phyloP scores from a whole-genome alignment of 1,284 basidiomycete species.

The Moesziomyces antarcticus region DNA sequence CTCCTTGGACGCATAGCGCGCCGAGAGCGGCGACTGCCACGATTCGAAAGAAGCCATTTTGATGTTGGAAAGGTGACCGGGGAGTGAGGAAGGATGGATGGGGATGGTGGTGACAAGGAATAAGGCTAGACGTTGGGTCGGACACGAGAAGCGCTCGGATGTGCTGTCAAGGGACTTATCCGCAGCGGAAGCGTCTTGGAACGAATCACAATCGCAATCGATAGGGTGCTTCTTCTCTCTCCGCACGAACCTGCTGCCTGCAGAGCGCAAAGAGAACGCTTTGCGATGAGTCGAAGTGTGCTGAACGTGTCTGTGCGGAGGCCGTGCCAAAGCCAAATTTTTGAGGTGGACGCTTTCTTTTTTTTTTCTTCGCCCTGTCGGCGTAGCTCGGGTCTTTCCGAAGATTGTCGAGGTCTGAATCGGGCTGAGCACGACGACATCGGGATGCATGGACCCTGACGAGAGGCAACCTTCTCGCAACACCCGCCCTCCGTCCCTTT shows the following conservation, averaged over 20 bases:
- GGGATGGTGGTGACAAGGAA: slow-evolving; percentile 1
- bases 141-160: not conserved
- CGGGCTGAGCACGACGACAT: not conserved
- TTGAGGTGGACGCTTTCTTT: not conserved
- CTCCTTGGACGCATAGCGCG: slow-evolving; percentile 97
- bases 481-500: too few species aligned
- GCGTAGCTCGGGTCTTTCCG: not conserved
- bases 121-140: not conserved
- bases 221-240: not conserved
- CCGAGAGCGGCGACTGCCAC: slow-evolving; percentile 66
- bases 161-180: too few species aligned
- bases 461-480: not conserved
- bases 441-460: slow-evolving; percentile 26
- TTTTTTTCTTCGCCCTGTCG: slow-evolving; percentile 3
- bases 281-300: too few species aligned
- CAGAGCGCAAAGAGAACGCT: too few species aligned
- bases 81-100: not conserved
- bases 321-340: not conserved
- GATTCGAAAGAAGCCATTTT: slow-evolving; percentile 51
- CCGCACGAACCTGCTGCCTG: not conserved
- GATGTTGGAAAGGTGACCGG: not conserved
- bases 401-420: not conserved
- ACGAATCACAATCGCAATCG: slow-evolving; percentile 1
- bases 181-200: not conserved
- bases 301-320: not conserved